Evolutionary conservation across 2,329 filamentous ascomycete species (phyloP).

Genomic region (Trichophyton rubrum): DNA sequence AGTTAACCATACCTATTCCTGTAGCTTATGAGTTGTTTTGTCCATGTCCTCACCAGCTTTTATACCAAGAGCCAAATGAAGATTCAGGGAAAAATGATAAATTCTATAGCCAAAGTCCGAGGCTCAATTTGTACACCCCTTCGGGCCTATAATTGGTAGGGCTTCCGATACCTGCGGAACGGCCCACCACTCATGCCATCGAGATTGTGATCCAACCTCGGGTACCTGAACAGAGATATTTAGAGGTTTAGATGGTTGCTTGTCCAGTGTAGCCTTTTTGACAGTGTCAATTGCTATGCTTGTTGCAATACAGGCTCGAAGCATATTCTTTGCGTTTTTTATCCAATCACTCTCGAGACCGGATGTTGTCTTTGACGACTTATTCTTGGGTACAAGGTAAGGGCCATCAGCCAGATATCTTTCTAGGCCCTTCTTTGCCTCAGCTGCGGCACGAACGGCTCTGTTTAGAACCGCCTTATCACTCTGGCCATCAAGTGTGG

Average conservation of each 20-base stretch:
- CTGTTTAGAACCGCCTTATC: conserved; percentile 30
- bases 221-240: conserved; percentile 27
- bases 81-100: not conserved
- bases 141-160: conserved; percentile 5
- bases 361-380: conserved; percentile 23
- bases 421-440: conserved; percentile 35
- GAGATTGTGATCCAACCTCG: conserved; percentile 26
- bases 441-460: conserved; percentile 26
- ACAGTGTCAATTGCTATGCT: conserved; percentile 51
- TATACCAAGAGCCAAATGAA: not conserved
- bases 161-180: conserved; percentile 28
- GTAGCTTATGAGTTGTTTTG: not conserved
- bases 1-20: not conserved
- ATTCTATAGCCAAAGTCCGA: not conserved
- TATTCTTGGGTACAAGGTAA: conserved; percentile 16
- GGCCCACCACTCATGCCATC: conserved; percentile 36
- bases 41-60: not conserved
- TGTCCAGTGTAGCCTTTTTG: conserved; percentile 42
- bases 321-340: conserved; percentile 44
- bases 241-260: conserved; percentile 9
- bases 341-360: conserved; percentile 51
- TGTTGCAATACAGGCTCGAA: conserved; percentile 59
- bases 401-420: conserved; percentile 29
- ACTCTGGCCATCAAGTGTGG: conserved; percentile 32
- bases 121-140: not conserved